Evolutionary conservation across 2,329 filamentous ascomycete species (phyloP).

Genomic region (Exophiala calicioides): DNA sequence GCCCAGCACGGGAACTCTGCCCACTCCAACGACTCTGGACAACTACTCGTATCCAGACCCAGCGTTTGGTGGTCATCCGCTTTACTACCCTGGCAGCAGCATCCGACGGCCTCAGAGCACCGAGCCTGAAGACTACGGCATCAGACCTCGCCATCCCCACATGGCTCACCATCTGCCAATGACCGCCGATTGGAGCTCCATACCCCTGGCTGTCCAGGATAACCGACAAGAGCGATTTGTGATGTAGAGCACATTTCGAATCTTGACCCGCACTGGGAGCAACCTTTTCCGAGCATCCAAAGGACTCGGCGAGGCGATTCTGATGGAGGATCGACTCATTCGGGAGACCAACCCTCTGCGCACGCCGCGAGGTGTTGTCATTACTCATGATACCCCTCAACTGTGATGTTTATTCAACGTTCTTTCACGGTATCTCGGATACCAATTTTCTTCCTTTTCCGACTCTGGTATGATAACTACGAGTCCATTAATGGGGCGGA

Average conservation of each 20-base stretch:
- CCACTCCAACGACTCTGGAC: constrained; percentile 69
- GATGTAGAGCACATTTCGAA: constrained; percentile 15
- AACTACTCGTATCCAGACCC: constrained; percentile 83
- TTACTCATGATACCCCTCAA: constrained; percentile 11
- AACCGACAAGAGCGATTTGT: constrained; percentile 30
- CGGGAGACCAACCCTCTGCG: constrained; percentile 16
- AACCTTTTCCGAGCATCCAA: background rate
- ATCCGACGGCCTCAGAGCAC: constrained; percentile 74
- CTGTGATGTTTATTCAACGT: constrained; percentile 1
- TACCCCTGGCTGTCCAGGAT: constrained; percentile 26
- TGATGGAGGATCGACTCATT: constrained; percentile 2
- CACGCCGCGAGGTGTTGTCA: constrained; percentile 7
- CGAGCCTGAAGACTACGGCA: constrained; percentile 67
- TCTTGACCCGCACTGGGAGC: constrained; percentile 3
- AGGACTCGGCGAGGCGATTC: constrained; percentile 5
- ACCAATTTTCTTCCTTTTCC: constrained; percentile 2
- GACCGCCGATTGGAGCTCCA: constrained; percentile 25
- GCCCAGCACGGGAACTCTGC: constrained; percentile 71
- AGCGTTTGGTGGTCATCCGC: constrained; percentile 60
- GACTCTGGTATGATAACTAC: constrained; percentile 15
- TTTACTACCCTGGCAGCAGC: constrained; percentile 71
- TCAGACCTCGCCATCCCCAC: constrained; percentile 49
- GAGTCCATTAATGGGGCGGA: constrained; percentile 3
- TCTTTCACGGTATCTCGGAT: background rate
- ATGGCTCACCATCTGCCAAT: constrained; percentile 26